Base-by-base conservation (phyloP, 176 grass and related monocot species). In the Musa acuminata region DNA sequence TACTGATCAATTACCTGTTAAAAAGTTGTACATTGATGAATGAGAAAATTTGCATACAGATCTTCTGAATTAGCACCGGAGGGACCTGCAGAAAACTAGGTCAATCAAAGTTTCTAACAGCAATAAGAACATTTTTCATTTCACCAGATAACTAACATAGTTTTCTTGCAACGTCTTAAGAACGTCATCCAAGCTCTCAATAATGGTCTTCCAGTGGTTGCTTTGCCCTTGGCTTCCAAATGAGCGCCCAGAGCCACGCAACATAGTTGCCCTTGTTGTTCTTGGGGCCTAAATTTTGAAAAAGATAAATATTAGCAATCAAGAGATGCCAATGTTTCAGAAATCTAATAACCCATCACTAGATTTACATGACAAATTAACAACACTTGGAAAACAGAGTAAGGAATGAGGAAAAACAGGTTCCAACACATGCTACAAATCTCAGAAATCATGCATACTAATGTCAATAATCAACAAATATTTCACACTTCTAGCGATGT, bases 191-290 rank as follows among this genome's bases (percentile, higher is more conserved):
- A 99, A 77, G 21, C 72, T 84, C 43, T 94, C 91, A 60, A 99
- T 88, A 75, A 99, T 94, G 82, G 78, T 87, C 83, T 94, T 88
- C 95, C 95, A 99, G 67, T 94, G 91, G 74, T 84, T 94, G 86
- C 73, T 94, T 77, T 89, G 88, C 83, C 88, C 1, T 87, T 91
- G 86, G 71, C 50, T 84, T 74, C 87, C 86, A 75, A 87, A 88
- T 81, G 81, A 83, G 23, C 88, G 84, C 54, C 93, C 90, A 72
- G 90, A 88, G 52, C 83, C 81, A 74, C 94, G 67, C 71, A 97
- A 55, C 83, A 87, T 89, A 63, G 87, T 89, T 74, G 87, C 79
- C 83, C 88, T 97, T 17, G 72, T 26, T 91, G 94, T 93, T 91
- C 91, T 93, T 59, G 95, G 91, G 50, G 95, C 95, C 95, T 99